Percentiles rank a stretch among this genome's conserved stretches.
Evolutionary conservation across 306 rosid genomes (phyloP).

Genomic region (Glycine soja): DNA sequence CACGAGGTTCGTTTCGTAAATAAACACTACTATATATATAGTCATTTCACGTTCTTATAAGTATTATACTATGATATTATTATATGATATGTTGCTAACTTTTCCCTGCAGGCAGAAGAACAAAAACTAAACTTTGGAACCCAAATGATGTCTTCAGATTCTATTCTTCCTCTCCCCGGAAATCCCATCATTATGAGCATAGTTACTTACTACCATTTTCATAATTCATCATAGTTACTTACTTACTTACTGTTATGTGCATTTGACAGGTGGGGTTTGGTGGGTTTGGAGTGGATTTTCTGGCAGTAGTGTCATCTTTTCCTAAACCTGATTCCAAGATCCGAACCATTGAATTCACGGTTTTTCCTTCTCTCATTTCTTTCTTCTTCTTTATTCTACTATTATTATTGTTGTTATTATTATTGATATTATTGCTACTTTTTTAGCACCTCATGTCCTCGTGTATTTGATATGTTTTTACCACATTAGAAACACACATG

Average conservation of each 20-base stretch:
- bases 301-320: slow-evolving; percentile 70
- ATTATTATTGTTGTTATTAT: background rate
- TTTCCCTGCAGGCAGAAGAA: background rate
- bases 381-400: background rate
- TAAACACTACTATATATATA: background rate
- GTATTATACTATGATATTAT: background rate
- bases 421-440: no score
- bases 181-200: slow-evolving; percentile 63
- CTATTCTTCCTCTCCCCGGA: slow-evolving; percentile 56
- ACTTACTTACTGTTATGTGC: background rate
- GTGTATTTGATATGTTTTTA: no score
- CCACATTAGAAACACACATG: no score
- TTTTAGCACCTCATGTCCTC: no score
- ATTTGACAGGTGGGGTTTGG: slow-evolving; percentile 79
- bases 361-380: background rate
- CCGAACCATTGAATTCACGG: slow-evolving; percentile 78
- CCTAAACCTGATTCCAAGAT: slow-evolving; percentile 84
- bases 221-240: background rate
- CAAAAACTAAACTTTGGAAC: background rate
- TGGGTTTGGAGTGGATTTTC: slow-evolving; percentile 59
- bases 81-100: slow-evolving; percentile 16
- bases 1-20: background rate
- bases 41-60: background rate
- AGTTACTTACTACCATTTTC: no score
- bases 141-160: slow-evolving; percentile 54